phyloP scores from a whole-genome alignment of 192 early-diverging fungal genomes.

The Entomortierella lignicola region DNA sequence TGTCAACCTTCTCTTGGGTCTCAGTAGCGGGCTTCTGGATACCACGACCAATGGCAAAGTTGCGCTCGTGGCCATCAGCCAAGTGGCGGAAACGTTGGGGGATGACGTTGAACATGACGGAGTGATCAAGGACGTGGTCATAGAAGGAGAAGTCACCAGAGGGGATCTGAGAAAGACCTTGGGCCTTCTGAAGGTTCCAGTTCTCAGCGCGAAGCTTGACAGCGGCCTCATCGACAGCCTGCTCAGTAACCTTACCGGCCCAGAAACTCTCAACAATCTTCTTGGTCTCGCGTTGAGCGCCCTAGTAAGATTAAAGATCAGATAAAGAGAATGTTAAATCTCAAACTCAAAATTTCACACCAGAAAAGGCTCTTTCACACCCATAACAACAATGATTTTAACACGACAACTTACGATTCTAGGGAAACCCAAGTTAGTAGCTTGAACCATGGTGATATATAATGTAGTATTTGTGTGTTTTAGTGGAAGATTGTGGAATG shows the following conservation, averaged over 20 bases:
- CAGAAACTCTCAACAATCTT: constrained; percentile 95
- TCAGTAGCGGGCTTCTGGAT: constrained; percentile 76
- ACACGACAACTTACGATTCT: constrained; percentile 45
- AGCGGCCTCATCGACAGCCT: constrained; percentile 72
- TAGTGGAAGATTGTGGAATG: constrained; percentile 11
- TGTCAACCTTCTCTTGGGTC: constrained; percentile 80
- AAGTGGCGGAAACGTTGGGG: constrained; percentile 76
- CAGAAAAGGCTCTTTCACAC: too few relatives aligned
- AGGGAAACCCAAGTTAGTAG: constrained; percentile 56
- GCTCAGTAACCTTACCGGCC: constrained; percentile 84
- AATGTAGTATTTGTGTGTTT: constrained; percentile 1
- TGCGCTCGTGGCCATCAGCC: constrained; percentile 74
- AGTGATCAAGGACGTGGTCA: constrained; percentile 88
- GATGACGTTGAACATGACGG: constrained; percentile 71
- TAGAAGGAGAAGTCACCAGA: constrained; percentile 97
- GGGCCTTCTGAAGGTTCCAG: constrained; percentile 78
- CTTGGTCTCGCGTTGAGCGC: constrained; percentile 96
- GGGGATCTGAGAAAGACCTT: constrained; percentile 85
- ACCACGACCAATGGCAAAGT: constrained; percentile 99
- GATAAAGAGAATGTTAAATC: constrained; percentile 7
- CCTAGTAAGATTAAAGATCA: constrained; percentile 48
- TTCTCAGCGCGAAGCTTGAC: constrained; percentile 73
- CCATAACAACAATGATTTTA: not conserved
- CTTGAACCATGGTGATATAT: constrained; percentile 47
- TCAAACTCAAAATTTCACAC: not conserved